Evolutionary conservation across 371 early-diverging fungal species (phyloP), one percentile per base, ranked within the genome.

Genomic region (Lichtheimia hyalospora): DNA sequence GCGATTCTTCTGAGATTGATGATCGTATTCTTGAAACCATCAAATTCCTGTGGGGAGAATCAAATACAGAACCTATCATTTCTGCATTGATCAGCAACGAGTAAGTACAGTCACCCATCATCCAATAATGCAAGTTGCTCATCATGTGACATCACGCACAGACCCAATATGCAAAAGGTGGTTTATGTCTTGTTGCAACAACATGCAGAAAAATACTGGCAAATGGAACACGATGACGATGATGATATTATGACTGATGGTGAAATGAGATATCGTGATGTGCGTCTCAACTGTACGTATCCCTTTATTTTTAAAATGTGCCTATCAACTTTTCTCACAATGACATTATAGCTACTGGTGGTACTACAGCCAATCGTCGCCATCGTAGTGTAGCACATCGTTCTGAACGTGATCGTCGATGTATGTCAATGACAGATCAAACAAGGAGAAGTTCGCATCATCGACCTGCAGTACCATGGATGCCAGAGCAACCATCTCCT

Each of bases 81-180:
- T 58, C 68, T 20, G 77, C 77, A 18, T 58, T 80, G 13, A 34
- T 77, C 42, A 73, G 70, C 61, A 77, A 77, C 61, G 75, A 78
- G 73, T 77, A 71, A 62, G 62, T 18, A 28, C 8, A 24, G 49
- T 24, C 10, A 40, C 23, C 13, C 27, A 14, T 42, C 40, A 24
- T 40, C n/a, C 48, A 54, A 39, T 25, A 28, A 61, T 57, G 5
- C n/a, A 57, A 25, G 5, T 18, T 40, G 24, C 50, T 42, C 58
- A 53, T 34, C 18, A 15, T n/a, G 21, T 51, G 16, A 23, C 39
- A 39, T n/a, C 41, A 23, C 20, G 13, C 24, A 13, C 61, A 78
- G 79, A 49, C 73, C 75, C 23, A 80, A 80, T 56, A 80, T 80
- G 81, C 81, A 80, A 66, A 80, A 80, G 49, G 81, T 80, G 3